Percentiles rank a stretch among this genome's conserved stretches.
These are phyloP conservation scores for Solanum chilense DNA, from an alignment of 257 asterid genomes.

Conservation along the genomic window DNA sequence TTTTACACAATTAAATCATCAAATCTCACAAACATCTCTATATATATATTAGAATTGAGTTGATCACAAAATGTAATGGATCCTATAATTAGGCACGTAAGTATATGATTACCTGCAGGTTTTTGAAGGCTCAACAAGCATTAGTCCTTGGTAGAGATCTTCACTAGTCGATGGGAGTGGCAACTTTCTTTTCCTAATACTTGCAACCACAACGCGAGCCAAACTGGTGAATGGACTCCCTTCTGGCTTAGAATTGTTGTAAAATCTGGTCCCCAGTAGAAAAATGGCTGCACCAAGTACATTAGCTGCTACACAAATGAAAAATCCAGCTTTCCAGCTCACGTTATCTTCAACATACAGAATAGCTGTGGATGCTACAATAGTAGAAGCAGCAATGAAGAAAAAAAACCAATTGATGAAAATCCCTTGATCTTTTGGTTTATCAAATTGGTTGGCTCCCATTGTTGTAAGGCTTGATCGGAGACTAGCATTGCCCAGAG, in stretches of 20 bases:
- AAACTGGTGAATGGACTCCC: slow-evolving; percentile 6
- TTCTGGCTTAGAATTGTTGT: slow-evolving; percentile 1
- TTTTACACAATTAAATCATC: too few species aligned
- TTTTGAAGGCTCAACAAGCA: neutral
- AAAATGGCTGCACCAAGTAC: slow-evolving; percentile 18
- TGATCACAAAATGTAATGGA: too few species aligned
- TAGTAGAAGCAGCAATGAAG: neutral
- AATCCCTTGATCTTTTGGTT: slow-evolving; percentile 14
- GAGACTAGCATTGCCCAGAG: slow-evolving; percentile 23
- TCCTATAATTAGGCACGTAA: too few species aligned
- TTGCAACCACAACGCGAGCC: slow-evolving; percentile 6
- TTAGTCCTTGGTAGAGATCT: neutral
- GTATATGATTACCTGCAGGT: neutral
- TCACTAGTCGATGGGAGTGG: neutral
- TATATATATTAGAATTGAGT: too few species aligned
- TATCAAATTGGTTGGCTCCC: slow-evolving; percentile 38
- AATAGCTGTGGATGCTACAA: slow-evolving; percentile 13
- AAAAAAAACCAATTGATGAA: slow-evolving; percentile 37
- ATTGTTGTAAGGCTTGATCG: slow-evolving; percentile 29
- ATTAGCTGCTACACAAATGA: slow-evolving; percentile 12
- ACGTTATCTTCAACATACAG: slow-evolving; percentile 36
- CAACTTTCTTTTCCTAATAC: slow-evolving; percentile 4
- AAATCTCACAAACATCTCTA: too few species aligned
- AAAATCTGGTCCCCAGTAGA: slow-evolving; percentile 20
- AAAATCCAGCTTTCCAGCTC: slow-evolving; percentile 34